Evolutionary conservation across 768 basidiomycete species (phyloP), one percentile per base, ranked within the genome.

Genomic region (Lentinula detonsa): DNA sequence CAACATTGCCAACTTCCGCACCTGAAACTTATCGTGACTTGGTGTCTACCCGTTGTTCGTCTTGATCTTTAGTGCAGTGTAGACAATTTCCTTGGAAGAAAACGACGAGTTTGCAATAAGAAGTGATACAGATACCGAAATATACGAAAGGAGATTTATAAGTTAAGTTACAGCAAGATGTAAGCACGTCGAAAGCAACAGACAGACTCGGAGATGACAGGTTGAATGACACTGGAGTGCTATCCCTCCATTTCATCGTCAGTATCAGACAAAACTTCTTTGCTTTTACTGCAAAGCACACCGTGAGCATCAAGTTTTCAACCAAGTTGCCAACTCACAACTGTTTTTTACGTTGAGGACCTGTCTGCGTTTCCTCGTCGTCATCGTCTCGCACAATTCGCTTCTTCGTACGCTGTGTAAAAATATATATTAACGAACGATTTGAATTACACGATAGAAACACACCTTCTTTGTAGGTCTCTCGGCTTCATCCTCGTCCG

Each of bases 221-320:
- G 31, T 51, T 33, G 31, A 18, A 18, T 4, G 11, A 34, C 23
- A 51, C 16, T 33, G 16, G 21, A 31, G 10, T 43, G 11, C 21
- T 46, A 63, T 78, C 75, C 88, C 69, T 81, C 76, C 86, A 87
- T 88, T 57, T 90, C 90, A 33, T 91, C 93, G 69, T 95, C 93
- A 2, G 91, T 92, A 70, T 95, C 92, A 6, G 88, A 88, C 53
- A 96, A 84, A 72, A 86, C 82, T 67, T 87, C 93, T 73, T 92
- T 93, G 68, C 91, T 94, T 80, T 95, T 95, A 69, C 93, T 95
- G 63, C 11, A 61, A 55, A 63, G 21, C 42, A 49, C 34, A 40
- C 8, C 63, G 54, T 63, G 46, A 55, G 43, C 13, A 23, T n/a
- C 3, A 16, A 46, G 58, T 34, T 28, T 28, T 28, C 28, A 28